phyloP scores from a whole-genome alignment of 306 rosid genomes.

The Inga oerstediana region DNA sequence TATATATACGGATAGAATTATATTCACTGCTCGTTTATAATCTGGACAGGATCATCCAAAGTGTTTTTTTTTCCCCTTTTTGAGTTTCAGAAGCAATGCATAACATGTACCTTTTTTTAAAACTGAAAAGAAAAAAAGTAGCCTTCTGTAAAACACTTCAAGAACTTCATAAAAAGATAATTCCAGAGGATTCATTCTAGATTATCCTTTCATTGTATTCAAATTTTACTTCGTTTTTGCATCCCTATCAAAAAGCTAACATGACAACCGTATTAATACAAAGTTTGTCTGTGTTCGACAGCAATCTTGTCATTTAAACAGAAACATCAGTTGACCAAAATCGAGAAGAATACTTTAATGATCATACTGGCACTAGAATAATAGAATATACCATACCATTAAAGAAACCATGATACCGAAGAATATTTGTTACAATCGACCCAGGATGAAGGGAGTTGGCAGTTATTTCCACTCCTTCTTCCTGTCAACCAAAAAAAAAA shows the following conservation, averaged over 20 bases:
- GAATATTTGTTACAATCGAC: constrained; percentile 66
- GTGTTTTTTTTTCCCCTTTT: too few species aligned
- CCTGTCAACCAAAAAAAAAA: constrained; percentile 48
- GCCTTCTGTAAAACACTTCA: too few species aligned
- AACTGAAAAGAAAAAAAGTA: too few species aligned
- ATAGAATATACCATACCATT: constrained; percentile 45
- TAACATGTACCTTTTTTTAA: too few species aligned
- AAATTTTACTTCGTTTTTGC: constrained; percentile 5
- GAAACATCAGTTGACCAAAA: constrained; percentile 2
- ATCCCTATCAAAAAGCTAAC: constrained; percentile 10
- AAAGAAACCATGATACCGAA: constrained; percentile 51
- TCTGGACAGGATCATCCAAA: background rate
- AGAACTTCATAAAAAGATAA: too few species aligned
- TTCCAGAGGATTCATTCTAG: background rate
- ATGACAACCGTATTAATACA: constrained; percentile 9
- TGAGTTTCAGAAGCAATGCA: background rate
- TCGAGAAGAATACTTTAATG: constrained; percentile 4
- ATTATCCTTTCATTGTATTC: background rate
- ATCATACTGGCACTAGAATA: background rate
- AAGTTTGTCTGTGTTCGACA: constrained; percentile 6
- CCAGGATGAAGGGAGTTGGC: constrained; percentile 86
- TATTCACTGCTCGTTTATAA: background rate
- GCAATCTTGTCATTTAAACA: background rate
- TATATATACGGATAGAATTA: too few species aligned
- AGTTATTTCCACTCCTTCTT: constrained; percentile 74